Conservation (phyloP, 768 basidiomycete species). For the Hortiboletus flavorubellus region DNA sequence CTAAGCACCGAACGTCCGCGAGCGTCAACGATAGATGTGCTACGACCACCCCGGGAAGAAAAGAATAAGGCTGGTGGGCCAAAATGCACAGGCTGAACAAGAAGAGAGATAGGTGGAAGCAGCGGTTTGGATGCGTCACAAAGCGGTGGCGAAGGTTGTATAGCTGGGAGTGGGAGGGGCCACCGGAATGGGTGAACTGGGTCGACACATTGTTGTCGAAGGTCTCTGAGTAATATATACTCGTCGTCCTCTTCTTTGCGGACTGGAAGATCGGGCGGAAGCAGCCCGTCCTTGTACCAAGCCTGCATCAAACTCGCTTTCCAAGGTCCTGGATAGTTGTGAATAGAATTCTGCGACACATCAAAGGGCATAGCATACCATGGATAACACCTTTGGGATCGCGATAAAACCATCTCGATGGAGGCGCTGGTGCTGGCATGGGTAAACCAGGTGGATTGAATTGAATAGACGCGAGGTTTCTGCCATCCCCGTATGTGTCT, state of each 20-base stretch:
- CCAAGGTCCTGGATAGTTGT: constrained; percentile 65
- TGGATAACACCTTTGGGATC: constrained; percentile 80
- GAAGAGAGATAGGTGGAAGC: constrained; percentile 68
- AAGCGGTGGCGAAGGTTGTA: constrained; percentile 21
- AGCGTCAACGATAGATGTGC: constrained; percentile 84
- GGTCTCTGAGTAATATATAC: constrained; percentile 67
- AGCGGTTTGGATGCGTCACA: constrained; percentile 51
- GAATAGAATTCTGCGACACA: constrained; percentile 4
- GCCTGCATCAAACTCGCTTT: constrained; percentile 84
- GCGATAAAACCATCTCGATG: constrained; percentile 78
- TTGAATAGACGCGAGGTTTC: constrained; percentile 57
- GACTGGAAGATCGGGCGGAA: constrained; percentile 81
- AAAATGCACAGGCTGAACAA: constrained; percentile 76
- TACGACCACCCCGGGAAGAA: constrained; percentile 87
- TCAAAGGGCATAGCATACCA: constrained; percentile 45
- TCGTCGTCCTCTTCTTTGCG: constrained; percentile 70
- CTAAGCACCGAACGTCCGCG: constrained; percentile 82
- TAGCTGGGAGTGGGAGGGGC: constrained; percentile 41
- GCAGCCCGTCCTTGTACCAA: constrained; percentile 82
- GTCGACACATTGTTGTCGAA: constrained; percentile 75
- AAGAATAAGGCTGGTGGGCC: constrained; percentile 86
- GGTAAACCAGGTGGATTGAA: constrained; percentile 81
- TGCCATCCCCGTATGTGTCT: constrained; percentile 41
- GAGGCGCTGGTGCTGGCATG: constrained; percentile 61
- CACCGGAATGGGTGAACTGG: constrained; percentile 74